Base-by-base conservation (phyloP, 192 early-diverging fungal genomes). In the Kappamyces sp. region DNA sequence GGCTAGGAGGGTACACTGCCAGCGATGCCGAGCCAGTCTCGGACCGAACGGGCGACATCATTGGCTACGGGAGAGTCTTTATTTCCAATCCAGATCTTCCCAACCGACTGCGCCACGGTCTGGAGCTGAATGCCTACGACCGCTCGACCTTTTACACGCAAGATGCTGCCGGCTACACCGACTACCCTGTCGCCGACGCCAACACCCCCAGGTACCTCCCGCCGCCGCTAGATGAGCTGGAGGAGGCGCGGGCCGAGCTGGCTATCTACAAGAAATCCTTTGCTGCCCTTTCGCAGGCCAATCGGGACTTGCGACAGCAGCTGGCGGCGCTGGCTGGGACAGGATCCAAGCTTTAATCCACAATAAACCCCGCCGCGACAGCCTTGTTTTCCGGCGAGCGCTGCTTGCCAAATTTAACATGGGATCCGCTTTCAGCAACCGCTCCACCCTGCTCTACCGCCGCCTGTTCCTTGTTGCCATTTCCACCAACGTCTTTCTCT, bases 41-140 rank as follows among this genome's bases (percentile, higher is more conserved):
- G 38, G 68, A 70, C 11, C 32, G 53, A 30, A 34, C 49, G 22
- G 62, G 34, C 22, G 54, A 69, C 30, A 14, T 70, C 12, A 45
- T 70, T 2, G 68, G 50, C 37, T 64, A 62, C 47, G 69, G 67
- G 9, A 54, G 69, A 9, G 36, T 39, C 15, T 71, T 63, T 38
- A 60, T 71, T 45, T 66, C 69, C 15, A 71, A 71, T 31, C 69
- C 67, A 34, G 69, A 71, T 43, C 43, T 69, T 3, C 63, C 52
- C 1, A n/a, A 54, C 1, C 66, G 69, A 31, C 33, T 71, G 9
- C 30, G 54, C 11, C 51, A 70, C 7, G 30, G 47, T 11, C 45
- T 36, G 34, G 47, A 51, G 4, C 30, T 69, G 29, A 69, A 69
- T 36, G 36, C 30, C 7, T 69, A 69, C 30, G 38, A 69, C n/a